Conservation (phyloP, 2,329 filamentous ascomycete species). For the Chaetomiaceae sp. region DNA sequence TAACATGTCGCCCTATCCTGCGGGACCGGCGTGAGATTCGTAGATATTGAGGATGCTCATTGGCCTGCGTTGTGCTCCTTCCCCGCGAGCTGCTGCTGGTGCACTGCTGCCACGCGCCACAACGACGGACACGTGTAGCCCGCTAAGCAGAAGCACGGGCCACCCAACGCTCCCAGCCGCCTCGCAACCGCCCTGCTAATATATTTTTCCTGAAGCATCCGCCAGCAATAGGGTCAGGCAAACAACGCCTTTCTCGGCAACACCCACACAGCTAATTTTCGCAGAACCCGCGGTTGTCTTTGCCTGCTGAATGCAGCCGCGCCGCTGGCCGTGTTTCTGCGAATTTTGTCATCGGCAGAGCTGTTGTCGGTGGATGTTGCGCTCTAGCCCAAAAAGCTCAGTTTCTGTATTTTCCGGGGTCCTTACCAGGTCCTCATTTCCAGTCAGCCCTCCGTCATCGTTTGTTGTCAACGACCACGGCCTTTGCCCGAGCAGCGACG, state of each 20-base stretch:
- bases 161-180: conserved; percentile 18
- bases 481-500: neutral
- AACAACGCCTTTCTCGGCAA: conserved; percentile 7
- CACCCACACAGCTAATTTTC: conserved; percentile 6
- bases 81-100: neutral
- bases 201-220: conserved; percentile 10
- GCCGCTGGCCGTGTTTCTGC: neutral
- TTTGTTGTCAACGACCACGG: neutral
- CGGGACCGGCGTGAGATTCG: neutral
- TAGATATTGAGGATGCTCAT: neutral
- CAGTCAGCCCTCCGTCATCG: conserved; percentile 18
- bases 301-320: conserved; percentile 8
- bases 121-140: conserved; percentile 22
- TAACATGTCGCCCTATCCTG: neutral
- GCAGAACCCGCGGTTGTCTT: conserved; percentile 1
- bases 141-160: conserved; percentile 17
- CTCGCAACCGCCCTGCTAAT: conserved; percentile 5
- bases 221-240: neutral
- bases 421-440: neutral
- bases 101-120: conserved; percentile 15
- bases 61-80: neutral
- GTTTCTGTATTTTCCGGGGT: neutral
- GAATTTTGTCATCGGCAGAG: neutral
- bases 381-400: too few species aligned
- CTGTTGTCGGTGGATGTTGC: neutral